phyloP scores from a whole-genome alignment of 768 basidiomycete genomes.

The Pleurotus pulmonarius region DNA sequence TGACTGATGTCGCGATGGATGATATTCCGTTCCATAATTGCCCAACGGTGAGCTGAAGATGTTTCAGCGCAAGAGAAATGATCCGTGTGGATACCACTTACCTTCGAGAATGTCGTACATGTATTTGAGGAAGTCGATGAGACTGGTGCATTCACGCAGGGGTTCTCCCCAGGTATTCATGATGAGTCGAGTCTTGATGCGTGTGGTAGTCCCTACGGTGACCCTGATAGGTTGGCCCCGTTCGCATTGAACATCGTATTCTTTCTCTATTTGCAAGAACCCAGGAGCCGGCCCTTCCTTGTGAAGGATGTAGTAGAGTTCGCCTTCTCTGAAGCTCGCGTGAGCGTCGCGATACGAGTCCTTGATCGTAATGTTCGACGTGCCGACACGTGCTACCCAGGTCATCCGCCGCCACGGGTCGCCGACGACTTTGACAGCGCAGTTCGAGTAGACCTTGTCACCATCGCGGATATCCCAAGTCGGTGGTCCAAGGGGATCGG shows the following conservation, averaged over 20 bases:
- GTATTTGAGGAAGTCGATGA: neutral
- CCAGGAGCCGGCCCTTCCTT: neutral
- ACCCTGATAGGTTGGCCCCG: neutral
- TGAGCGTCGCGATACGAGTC: neutral
- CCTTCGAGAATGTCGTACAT: slow-evolving; percentile 8
- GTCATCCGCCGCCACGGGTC: too few species aligned
- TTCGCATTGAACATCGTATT: too few species aligned
- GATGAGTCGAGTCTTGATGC: neutral
- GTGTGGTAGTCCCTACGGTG: neutral
- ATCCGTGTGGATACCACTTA: too few species aligned
- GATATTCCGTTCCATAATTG: neutral
- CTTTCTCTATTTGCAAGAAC: too few species aligned
- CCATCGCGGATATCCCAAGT: too few species aligned
- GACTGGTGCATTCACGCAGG: neutral
- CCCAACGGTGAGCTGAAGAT: slow-evolving; percentile 3
- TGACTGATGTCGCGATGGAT: slow-evolving; percentile 2
- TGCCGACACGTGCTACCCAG: neutral
- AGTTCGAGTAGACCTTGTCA: neutral
- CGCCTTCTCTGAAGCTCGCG: slow-evolving; percentile 1
- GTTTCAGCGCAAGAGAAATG: too few species aligned
- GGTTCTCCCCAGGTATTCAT: neutral
- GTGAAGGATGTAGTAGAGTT: slow-evolving; percentile 5
- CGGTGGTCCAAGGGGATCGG: neutral
- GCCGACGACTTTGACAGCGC: slow-evolving; percentile 5
- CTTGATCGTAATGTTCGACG: neutral